phyloP scores from a whole-genome alignment of 2,329 filamentous ascomycete species.

The Arthrobotrys conoides region DNA sequence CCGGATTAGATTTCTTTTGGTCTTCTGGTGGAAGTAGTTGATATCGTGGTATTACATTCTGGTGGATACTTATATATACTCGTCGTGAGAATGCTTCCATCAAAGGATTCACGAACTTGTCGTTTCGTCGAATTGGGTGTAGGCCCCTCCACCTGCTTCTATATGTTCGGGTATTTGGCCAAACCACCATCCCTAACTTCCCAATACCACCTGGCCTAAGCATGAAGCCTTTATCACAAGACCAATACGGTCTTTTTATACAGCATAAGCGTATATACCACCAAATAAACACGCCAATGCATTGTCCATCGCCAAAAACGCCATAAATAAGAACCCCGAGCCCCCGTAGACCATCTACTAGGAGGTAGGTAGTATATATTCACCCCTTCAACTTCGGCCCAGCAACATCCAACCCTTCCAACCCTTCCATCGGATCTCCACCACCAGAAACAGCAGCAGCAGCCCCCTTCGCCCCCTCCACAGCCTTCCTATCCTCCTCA shows the following conservation, averaged over 20 bases:
- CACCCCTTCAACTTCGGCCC: constrained; percentile 78
- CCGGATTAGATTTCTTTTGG: neutral
- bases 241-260: too few species aligned
- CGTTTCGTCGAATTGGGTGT: too few species aligned
- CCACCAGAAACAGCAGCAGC: constrained; percentile 68
- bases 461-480: constrained; percentile 73
- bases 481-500: constrained; percentile 80
- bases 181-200: neutral
- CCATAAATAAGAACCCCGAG: neutral
- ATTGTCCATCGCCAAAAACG: neutral
- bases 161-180: neutral
- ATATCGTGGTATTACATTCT: too few species aligned
- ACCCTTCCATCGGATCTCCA: constrained; percentile 90
- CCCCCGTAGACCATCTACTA: neutral
- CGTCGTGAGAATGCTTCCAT: too few species aligned
- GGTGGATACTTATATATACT: too few species aligned
- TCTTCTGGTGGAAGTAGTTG: too few species aligned
- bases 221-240: neutral
- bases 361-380: too few species aligned
- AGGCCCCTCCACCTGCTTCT: neutral
- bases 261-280: too few species aligned
- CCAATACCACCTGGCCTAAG: neutral
- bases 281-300: neutral
- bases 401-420: constrained; percentile 93
- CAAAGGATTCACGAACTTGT: too few species aligned